Conservation (phyloP, 441 rosid genomes). For the Pelargonium australe region DNA sequence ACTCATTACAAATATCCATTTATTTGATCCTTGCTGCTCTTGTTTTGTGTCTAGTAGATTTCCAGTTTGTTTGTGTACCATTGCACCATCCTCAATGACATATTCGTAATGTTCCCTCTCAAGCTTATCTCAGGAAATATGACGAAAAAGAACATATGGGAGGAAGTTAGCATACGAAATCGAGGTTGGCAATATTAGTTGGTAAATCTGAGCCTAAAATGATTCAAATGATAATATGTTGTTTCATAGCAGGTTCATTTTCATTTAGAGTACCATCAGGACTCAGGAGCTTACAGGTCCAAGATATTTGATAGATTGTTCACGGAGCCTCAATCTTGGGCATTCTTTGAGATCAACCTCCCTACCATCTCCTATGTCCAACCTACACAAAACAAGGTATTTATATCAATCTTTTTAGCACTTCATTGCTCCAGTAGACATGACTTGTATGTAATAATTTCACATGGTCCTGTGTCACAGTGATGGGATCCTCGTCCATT, state of each 20-base stretch:
- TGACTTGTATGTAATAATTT: not conserved
- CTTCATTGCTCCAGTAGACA: not conserved
- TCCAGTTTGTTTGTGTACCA: conserved; percentile 24
- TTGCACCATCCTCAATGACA: conserved; percentile 14
- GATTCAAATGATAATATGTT: too few species aligned
- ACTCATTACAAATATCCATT: conserved; percentile 33
- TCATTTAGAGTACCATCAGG: too few species aligned
- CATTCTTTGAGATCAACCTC: conserved; percentile 27
- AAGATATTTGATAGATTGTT: conserved; percentile 30
- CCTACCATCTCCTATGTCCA: conserved; percentile 34
- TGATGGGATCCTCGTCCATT: too few species aligned
- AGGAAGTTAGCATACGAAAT: conserved; percentile 7
- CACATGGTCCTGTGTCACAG: not conserved
- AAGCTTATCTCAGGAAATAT: conserved; percentile 18
- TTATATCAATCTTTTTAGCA: not conserved
- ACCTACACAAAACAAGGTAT: conserved; percentile 18
- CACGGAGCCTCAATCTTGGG: conserved; percentile 28
- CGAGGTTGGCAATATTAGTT: not conserved
- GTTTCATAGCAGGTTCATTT: too few species aligned
- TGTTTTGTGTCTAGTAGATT: conserved; percentile 23
- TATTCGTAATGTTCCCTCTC: conserved; percentile 26
- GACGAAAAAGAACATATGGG: not conserved
- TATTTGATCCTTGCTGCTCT: conserved; percentile 14
- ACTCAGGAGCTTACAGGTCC: conserved; percentile 26
- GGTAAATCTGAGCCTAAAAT: not conserved